Base-by-base conservation (phyloP, 148 eudicot species). In the Salicornia ramosissima region DNA sequence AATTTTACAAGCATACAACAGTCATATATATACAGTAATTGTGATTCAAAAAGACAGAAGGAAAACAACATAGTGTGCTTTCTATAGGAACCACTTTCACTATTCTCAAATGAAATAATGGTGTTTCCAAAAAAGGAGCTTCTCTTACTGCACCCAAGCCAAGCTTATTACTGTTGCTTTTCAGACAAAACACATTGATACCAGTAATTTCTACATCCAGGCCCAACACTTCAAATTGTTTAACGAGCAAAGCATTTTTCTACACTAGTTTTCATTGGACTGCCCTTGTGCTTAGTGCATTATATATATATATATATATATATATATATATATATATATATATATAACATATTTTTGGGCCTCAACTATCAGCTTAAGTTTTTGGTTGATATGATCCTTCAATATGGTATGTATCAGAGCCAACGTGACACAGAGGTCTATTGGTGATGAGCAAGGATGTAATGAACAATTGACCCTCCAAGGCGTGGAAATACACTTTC, bases 81-180 rank as follows among this genome's bases (percentile, higher is more conserved):
- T 43, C 18, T 3, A 36, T 36, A 3, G 55, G 16, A 6, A 7
- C 25, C 43, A 15, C 24, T 55, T 58, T 67, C 66, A 57, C 67
- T 26, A 36, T 34, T 66, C 14, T 36, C 22, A 8, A 52, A 33
- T 50, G 34, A 45, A 19, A 56, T 19, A 54, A 28, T 68, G 53
- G 45, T 40, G 18, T 25, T 49, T 69, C 39, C 40, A 19, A 30
- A 64, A 70, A 76, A 70, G n/a, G 62, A 69, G n/a, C 28, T 65
- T 40, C 43, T 15, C 19, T 49, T 57, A 67, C 53, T 39, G 71
- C 53, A 52, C 46, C 63, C 30, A 25, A 49, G 52, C 16, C 11
- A 63, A 14, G 56, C 56, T 14, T 0, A 36, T 51, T 18, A 33
- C 11, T 69, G 69, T 24, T 70, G 57, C 74, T 75, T 65, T 76